Conservation (phyloP, 306 rosid species). For the Ziziphus jujuba region DNA sequence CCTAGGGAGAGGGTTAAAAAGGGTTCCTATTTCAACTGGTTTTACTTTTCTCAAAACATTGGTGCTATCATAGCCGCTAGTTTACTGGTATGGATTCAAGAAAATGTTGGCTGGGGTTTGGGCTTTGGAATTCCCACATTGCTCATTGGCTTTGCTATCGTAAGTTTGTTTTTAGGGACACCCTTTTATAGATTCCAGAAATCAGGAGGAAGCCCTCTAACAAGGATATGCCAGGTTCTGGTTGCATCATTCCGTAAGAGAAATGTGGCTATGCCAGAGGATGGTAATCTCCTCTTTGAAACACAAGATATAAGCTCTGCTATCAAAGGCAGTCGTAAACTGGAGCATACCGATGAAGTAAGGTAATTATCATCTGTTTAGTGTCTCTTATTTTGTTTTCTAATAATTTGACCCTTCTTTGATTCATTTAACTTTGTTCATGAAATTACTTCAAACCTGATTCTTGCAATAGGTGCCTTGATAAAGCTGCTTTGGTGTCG, state of each 20-base stretch:
- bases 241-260: conserved; percentile 28
- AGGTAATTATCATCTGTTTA: conserved; percentile 14
- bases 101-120: conserved; percentile 37
- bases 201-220: conserved; percentile 38
- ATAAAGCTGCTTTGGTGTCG: conserved; percentile 36
- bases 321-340: conserved; percentile 25
- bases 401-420: background rate
- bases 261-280: conserved; percentile 17
- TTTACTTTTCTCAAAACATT: conserved; percentile 31
- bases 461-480: conserved; percentile 32
- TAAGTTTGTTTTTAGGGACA: conserved; percentile 31
- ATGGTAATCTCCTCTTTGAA: conserved; percentile 25
- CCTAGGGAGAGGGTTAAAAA: conserved; percentile 30
- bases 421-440: background rate
- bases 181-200: conserved; percentile 32
- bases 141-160: conserved; percentile 31
- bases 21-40: conserved; percentile 42
- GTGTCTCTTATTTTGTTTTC: background rate
- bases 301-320: conserved; percentile 18
- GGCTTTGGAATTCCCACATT: conserved; percentile 37
- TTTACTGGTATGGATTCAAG: conserved; percentile 38
- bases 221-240: conserved; percentile 36
- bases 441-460: background rate
- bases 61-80: conserved; percentile 32
- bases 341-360: conserved; percentile 28